Evolutionary conservation across 1,139 yeast species (phyloP).

Genomic region (Taiozyma sp.): DNA sequence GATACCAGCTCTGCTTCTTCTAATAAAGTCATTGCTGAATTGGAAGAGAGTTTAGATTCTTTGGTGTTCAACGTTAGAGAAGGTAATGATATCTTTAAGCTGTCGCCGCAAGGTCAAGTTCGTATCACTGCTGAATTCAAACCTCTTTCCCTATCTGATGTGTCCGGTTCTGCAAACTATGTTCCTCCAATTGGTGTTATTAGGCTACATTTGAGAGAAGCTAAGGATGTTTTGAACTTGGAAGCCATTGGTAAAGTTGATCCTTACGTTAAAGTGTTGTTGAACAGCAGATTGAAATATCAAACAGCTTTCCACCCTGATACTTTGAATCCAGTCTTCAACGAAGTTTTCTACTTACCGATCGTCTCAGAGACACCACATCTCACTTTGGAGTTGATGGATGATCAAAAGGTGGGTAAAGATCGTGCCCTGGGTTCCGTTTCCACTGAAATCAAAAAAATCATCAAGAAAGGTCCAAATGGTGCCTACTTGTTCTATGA

Average conservation of each 20-base stretch:
- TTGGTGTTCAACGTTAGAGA: conserved; percentile 48
- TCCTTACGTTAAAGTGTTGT: conserved; percentile 58
- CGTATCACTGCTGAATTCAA: conserved; percentile 63
- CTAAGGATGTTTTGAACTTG: conserved; percentile 51
- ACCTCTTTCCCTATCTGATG: conserved; percentile 57
- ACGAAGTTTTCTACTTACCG: conserved; percentile 58
- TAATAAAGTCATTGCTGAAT: conserved; percentile 46
- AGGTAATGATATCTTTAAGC: conserved; percentile 43
- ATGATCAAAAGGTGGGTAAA: conserved; percentile 57
- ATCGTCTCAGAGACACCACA: conserved; percentile 57
- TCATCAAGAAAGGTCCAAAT: conserved; percentile 42
- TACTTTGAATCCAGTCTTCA: conserved; percentile 51
- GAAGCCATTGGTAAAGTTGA: conserved; percentile 68
- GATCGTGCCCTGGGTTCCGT: conserved; percentile 63
- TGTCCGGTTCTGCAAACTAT: conserved; percentile 38
- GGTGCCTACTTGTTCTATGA: conserved; percentile 48
- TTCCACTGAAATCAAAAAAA: conserved; percentile 45
- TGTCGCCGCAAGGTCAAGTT: conserved; percentile 47
- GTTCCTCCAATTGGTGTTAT: conserved; percentile 64
- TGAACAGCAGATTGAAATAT: conserved; percentile 54
- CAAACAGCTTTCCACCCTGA: conserved; percentile 54
- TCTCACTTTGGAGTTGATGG: conserved; percentile 54
- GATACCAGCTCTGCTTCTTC: conserved; percentile 44
- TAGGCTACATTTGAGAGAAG: conserved; percentile 54
- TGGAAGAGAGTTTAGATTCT: conserved; percentile 51